Base-by-base conservation (phyloP, 1,139 yeast genomes). In the Dujonia santamariae region DNA sequence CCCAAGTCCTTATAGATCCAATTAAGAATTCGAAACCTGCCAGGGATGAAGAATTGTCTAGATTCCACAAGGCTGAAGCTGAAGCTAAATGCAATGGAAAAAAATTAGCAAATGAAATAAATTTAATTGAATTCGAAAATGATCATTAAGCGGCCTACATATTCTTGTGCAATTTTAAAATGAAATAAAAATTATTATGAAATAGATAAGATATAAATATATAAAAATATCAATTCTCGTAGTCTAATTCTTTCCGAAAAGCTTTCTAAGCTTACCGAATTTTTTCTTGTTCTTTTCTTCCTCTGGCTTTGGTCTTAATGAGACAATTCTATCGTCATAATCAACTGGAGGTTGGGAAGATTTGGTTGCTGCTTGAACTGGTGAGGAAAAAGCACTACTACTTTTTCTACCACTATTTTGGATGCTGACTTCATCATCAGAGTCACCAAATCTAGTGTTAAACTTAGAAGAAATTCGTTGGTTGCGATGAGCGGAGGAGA, bases 201-300 rank as follows among this genome's bases (percentile, higher is more conserved):
- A 21, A 21, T 21, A 21, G 23, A 21, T 21, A n/a, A n/a, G n/a
- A 21, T 21, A 11, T 21, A 21, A 21, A 11, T 21, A 21, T n/a
- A n/a, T n/a, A n/a, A n/a, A n/a, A n/a, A n/a, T n/a, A n/a, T n/a
- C n/a, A n/a, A n/a, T 11, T 19, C 31, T 19, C 15, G 7, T 22
- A 5, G n/a, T 17, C 12, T 31, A 33, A 21, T 31, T 31, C 26
- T 70, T 69, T 3, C 85, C 84, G 53, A 81, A 81, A 30, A 81
- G 51, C 50, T 76, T 80, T 49, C 78, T 76, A 37, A 81, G 61
- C 49, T 76, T 78, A 17, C 78, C 75, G 44, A 78, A 69, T 15
- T 71, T 59, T 42, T 62, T 66, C 44, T 62, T 63, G 59, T 74
- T 75, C 36, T 61, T 61, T 13, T 48, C 53, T 4, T 39, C 50